Base-by-base conservation (phyloP, 2,329 filamentous ascomycete species). In the Thelonectria blattea region DNA sequence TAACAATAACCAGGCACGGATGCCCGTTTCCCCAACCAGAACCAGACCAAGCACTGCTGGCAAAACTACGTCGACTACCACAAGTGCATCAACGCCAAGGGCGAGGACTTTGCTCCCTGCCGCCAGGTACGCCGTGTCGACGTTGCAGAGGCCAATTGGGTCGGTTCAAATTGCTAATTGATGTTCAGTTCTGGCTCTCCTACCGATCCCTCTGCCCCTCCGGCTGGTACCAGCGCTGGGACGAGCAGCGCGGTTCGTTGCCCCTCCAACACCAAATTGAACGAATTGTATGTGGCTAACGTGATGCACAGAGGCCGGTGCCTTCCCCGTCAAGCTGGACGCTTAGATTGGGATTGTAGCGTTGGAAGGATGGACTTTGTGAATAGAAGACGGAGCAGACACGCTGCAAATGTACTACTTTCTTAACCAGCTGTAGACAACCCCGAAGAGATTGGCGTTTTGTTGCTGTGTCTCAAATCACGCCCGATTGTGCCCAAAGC, bases 51-150 rank as follows among this genome's bases (percentile, higher is more conserved):
- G 91, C 93, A 99, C 88, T 99, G 95, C 92, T 99, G 95, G 95
- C 96, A 99, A 81, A 99, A 99, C 88, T 99, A 99, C 83, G 95
- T 99, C 84, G 95, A 99, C 82, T 98, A 99, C 87, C 92, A 99
- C 89, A 99, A 99, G 88, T 99, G 95, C 86, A 93, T 97, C 81
- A 85, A 90, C 78, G 94, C 93, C 82, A 98, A 98, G 88, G 94
- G 94, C 81, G 94, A 98, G 85, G 93, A 97, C 78, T 98, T 98
- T 80, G 90, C 91, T 73, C 94, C 94, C 69, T 98, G 94, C 91
- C 90, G 89, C 76, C 93, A 97, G 90, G 93, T 97, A 89, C 46
- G 58, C 51, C 22, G 32, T 27, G 22, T 11, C 48, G 48, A 52
- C 42, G 37, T 34, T 9, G n/a, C 45, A 30, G 41, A 45, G 22